Evolutionary conservation across 345 rosid genomes (phyloP).

Genomic region (Excoecaria cochinchinensis): DNA sequence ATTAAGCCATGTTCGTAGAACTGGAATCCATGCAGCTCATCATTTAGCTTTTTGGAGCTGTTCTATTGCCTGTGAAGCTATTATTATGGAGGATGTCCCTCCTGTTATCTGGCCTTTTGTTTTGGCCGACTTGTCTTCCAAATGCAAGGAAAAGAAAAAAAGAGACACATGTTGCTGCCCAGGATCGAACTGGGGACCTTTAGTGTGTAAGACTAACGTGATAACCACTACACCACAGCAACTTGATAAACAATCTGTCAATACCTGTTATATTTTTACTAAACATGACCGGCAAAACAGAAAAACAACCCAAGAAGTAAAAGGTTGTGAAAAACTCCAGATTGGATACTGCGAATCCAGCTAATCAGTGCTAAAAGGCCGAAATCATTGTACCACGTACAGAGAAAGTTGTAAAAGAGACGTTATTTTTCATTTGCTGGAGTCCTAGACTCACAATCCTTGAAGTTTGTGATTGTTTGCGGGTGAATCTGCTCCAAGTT

Average conservation of each 20-base stretch:
- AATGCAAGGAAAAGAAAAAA: not conserved
- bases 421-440: not conserved
- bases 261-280: not conserved
- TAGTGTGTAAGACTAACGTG: constrained; percentile 41
- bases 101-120: no score
- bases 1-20: no score
- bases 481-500: constrained; percentile 7
- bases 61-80: no score
- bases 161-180: constrained; percentile 10
- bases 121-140: no score
- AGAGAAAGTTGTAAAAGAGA: not conserved
- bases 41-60: no score
- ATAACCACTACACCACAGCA: constrained; percentile 42
- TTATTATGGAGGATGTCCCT: no score
- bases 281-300: not conserved
- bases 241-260: not conserved
- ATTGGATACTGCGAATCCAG: not conserved
- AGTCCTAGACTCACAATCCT: not conserved
- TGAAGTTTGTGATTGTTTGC: not conserved
- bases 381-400: not conserved
- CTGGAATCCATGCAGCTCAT: no score
- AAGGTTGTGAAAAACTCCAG: not conserved
- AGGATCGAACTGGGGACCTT: constrained; percentile 39
- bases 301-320: not conserved
- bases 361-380: not conserved